A percentile compares a stretch with the other conserved stretches of the same genome.
These are phyloP conservation scores for Dimargaris verticillata DNA, from an alignment of 192 early-diverging fungal genomes.

Conservation along the genomic window DNA sequence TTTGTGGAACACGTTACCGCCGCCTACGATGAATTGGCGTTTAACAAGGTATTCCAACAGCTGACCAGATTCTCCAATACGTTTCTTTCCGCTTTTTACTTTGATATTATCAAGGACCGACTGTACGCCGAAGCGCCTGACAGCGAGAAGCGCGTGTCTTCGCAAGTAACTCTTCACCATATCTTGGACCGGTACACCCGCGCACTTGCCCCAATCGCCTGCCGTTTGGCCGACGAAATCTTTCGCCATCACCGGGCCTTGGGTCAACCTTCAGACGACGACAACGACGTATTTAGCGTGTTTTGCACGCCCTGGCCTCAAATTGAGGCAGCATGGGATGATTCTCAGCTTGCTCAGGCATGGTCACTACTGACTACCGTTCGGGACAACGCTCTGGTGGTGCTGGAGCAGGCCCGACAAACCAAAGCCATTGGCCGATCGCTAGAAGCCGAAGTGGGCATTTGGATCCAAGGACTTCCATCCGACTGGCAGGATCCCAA, in stretches of 20 bases:
- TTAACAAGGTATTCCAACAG: slow-evolving; percentile 42
- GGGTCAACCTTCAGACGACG: neutral
- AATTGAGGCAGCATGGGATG: slow-evolving; percentile 6
- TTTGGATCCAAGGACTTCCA: slow-evolving; percentile 11
- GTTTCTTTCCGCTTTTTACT: slow-evolving; percentile 56
- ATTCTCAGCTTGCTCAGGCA: neutral
- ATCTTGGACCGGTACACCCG: slow-evolving; percentile 42
- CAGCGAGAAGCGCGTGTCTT: slow-evolving; percentile 32
- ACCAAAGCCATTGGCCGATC: slow-evolving; percentile 22
- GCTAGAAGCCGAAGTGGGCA: slow-evolving; percentile 24
- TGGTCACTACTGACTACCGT: neutral
- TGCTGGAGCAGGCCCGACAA: slow-evolving; percentile 15
- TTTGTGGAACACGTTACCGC: slow-evolving; percentile 34
- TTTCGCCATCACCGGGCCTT: slow-evolving; percentile 37
- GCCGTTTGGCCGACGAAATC: slow-evolving; percentile 55
- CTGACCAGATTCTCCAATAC: slow-evolving; percentile 50
- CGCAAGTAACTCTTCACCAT: slow-evolving; percentile 46
- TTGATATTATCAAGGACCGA: slow-evolving; percentile 65
- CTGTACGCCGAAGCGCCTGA: slow-evolving; percentile 38
- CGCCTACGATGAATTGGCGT: slow-evolving; percentile 42
- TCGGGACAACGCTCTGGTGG: slow-evolving; percentile 2
- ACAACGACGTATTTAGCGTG: no score
- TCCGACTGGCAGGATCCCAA: slow-evolving; percentile 14
- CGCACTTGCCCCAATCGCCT: slow-evolving; percentile 44
- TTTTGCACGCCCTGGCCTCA: slow-evolving; percentile 45